phyloP scores from a whole-genome alignment of 768 basidiomycete genomes.

The Lentinula edodes region DNA sequence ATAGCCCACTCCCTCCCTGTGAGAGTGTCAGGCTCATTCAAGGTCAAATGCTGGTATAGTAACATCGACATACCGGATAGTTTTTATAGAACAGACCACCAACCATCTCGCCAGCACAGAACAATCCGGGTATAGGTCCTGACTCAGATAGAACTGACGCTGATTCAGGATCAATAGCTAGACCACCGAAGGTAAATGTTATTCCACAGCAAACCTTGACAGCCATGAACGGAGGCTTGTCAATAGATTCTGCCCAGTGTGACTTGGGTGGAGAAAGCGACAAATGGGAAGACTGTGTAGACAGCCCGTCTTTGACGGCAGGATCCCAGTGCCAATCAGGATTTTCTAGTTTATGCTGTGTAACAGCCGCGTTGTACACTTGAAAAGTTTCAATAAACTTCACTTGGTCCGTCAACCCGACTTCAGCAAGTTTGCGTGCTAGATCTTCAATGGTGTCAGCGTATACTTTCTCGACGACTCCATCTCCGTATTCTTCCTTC shows the following conservation, averaged over 20 bases:
- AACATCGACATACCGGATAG: constrained; percentile 39
- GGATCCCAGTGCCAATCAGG: constrained; percentile 47
- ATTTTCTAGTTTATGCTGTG: constrained; percentile 27
- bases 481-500: constrained; percentile 63
- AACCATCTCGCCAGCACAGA: constrained; percentile 66
- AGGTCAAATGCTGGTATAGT: neutral
- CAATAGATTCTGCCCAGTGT: constrained; percentile 61
- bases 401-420: constrained; percentile 40
- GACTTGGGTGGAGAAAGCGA: constrained; percentile 48
- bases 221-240: constrained; percentile 51
- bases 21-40: neutral
- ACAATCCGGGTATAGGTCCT: constrained; percentile 45
- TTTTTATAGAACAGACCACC: constrained; percentile 59
- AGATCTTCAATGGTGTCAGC: constrained; percentile 44
- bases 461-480: constrained; percentile 49
- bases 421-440: constrained; percentile 36
- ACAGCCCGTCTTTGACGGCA: constrained; percentile 55
- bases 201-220: constrained; percentile 67
- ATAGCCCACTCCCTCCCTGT: constrained; percentile 25
- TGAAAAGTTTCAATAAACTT: constrained; percentile 40
- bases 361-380: constrained; percentile 47
- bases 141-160: constrained; percentile 42
- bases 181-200: constrained; percentile 70
- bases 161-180: constrained; percentile 52
- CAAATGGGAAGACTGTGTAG: constrained; percentile 36